Conservation (phyloP, 495 filamentous ascomycete species). For the Talaromyces ruber region DNA sequence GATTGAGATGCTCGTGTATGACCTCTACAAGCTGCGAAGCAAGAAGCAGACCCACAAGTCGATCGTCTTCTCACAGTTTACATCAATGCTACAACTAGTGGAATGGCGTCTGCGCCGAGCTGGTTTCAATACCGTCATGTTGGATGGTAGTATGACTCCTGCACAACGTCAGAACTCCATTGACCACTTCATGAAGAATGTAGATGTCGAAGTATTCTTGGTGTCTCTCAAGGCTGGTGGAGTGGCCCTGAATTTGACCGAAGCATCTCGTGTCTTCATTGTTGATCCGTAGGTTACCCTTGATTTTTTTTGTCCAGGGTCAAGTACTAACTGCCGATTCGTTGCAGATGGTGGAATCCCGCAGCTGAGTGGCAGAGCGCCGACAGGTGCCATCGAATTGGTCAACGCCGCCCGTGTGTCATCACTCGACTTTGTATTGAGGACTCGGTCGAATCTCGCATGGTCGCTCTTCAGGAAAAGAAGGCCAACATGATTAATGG, state of each 20-base stretch:
- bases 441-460: slow-evolving; percentile 89
- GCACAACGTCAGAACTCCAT: slow-evolving; percentile 87
- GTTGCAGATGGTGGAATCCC: slow-evolving; percentile 84
- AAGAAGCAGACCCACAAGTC: slow-evolving; percentile 90
- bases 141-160: slow-evolving; percentile 93
- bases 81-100: slow-evolving; percentile 66
- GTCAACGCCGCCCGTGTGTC: slow-evolving; percentile 86
- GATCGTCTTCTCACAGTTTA: slow-evolving; percentile 67
- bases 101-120: slow-evolving; percentile 94
- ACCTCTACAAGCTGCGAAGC: slow-evolving; percentile 78
- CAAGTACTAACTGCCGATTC: slow-evolving; percentile 11
- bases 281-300: slow-evolving; percentile 70
- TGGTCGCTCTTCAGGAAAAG: slow-evolving; percentile 93
- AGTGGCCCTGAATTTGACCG: slow-evolving; percentile 89
- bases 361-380: slow-evolving; percentile 96
- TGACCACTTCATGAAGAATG: slow-evolving; percentile 88
- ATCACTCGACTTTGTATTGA: slow-evolving; percentile 92
- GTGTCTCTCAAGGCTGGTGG: slow-evolving; percentile 94
- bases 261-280: slow-evolving; percentile 90
- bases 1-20: slow-evolving; percentile 91
- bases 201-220: slow-evolving; percentile 87
- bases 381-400: slow-evolving; percentile 94
- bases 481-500: slow-evolving; percentile 94
- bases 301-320: background rate
- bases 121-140: slow-evolving; percentile 95